Evolutionary conservation across 345 rosid genomes (phyloP).

Genomic region (Eucalyptus lansdowneana): DNA sequence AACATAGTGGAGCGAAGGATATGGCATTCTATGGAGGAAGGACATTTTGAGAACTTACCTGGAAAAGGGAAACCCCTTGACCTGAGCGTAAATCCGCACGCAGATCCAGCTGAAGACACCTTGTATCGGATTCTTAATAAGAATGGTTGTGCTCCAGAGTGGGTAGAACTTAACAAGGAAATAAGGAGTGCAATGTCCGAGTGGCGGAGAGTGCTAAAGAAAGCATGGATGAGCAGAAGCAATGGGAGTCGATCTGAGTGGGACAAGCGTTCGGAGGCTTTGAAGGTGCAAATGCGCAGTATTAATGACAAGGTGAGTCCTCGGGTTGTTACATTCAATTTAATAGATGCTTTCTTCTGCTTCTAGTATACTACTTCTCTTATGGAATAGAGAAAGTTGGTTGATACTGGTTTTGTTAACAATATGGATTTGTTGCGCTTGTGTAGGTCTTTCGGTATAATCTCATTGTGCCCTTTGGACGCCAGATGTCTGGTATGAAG

Average conservation of each 20-base stretch:
- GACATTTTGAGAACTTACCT: slow-evolving; percentile 82
- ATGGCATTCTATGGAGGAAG: slow-evolving; percentile 98
- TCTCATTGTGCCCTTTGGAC: slow-evolving; percentile 78
- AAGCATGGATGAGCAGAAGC: slow-evolving; percentile 49
- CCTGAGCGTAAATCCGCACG: slow-evolving; percentile 55
- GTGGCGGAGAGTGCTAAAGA: slow-evolving; percentile 64
- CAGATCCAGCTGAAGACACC: slow-evolving; percentile 87
- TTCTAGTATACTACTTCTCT: neutral
- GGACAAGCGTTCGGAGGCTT: slow-evolving; percentile 24
- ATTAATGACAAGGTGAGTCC: slow-evolving; percentile 59
- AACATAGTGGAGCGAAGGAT: slow-evolving; percentile 87
- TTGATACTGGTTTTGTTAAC: neutral
- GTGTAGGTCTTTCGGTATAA: slow-evolving; percentile 75
- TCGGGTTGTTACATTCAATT: neutral
- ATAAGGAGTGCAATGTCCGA: slow-evolving; percentile 40
- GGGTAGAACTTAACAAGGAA: slow-evolving; percentile 92
- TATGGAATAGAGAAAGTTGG: neutral
- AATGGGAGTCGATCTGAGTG: slow-evolving; percentile 37
- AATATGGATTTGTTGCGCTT: neutral
- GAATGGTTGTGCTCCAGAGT: slow-evolving; percentile 82
- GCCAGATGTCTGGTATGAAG: slow-evolving; percentile 78
- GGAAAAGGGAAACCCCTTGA: slow-evolving; percentile 91
- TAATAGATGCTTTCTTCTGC: neutral
- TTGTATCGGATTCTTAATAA: slow-evolving; percentile 71
- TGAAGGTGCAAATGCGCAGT: slow-evolving; percentile 44